Base-by-base conservation (phyloP, 805 yeast genomes). In the Saturnispora dispora region DNA sequence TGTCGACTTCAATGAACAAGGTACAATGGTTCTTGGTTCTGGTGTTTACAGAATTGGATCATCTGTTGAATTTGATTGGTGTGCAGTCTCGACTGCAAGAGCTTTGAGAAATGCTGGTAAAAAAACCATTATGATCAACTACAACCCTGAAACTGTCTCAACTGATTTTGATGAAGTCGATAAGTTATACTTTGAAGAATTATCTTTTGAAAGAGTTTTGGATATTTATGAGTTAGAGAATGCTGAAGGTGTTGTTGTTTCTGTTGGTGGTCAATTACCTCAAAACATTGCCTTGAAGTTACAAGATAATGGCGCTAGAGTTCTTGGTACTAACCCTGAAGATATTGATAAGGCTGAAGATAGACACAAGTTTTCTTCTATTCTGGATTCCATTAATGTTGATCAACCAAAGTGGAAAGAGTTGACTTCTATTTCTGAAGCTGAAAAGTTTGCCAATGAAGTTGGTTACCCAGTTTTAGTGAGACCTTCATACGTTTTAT, bases 1-100 rank as follows among this genome's bases (percentile, higher is more conserved):
- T 69, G 83, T 91, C 46, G 78, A 74, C 44, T 93, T 91, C 64
- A 82, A 89, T 59, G 97, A 91, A 58, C 82, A 89, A 57, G 97
- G 97, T 68, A 84, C 86, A 48, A 87, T 91, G 86, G 99, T 91
- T 42, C 76, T 91, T 54, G 98, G 98, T 58, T 89, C 97, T 4
- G 99, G 99, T 78, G 99, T 93, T 44, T 91, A 91, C 78, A 83
- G 99, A 74, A 91, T 91, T 66, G 99, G 99, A 62, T 93, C 98
- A 5, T 91, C 98, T 30, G 99, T 91, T 55, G 99, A 91, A 72
- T 91, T 91, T 66, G 99, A 91, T 73, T 91, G 98, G 97, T 91
- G 99, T 81, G 98, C 98, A 45, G 99, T 91, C 53, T 81, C 96
- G 58, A 93, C 98, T 45, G 93, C 89, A 57, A 82, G 98, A 72